These are phyloP conservation scores for Xylariaceae sp. DNA, from an alignment of 2,329 filamentous ascomycete genomes.

Conservation along the genomic window DNA sequence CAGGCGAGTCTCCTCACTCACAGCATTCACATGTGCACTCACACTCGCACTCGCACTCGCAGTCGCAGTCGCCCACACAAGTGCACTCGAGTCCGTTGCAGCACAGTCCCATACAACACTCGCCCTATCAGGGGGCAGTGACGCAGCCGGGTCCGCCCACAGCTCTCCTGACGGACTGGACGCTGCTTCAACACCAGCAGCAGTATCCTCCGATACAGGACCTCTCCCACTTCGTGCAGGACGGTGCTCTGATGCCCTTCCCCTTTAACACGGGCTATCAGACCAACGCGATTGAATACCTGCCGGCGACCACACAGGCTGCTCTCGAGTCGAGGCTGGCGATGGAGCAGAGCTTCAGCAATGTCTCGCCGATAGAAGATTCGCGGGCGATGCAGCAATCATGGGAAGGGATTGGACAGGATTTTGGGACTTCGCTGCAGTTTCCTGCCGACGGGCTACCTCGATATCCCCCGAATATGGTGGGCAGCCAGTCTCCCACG, in stretches of 20 bases:
- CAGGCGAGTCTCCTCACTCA: conserved; percentile 44
- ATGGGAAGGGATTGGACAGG: conserved; percentile 68
- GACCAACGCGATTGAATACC: conserved; percentile 54
- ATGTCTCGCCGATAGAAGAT: conserved; percentile 53
- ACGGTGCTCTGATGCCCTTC: conserved; percentile 49
- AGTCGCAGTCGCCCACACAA: conserved; percentile 43
- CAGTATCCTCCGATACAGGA: conserved; percentile 42
- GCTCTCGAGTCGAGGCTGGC: conserved; percentile 55
- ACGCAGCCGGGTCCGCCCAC: conserved; percentile 42
- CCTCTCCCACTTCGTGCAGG: conserved; percentile 50
- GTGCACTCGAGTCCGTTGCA: conserved; percentile 47
- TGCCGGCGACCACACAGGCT: conserved; percentile 57
- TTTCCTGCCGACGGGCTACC: conserved; percentile 38
- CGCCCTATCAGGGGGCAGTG: conserved; percentile 45
- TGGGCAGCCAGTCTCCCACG: conserved; percentile 63
- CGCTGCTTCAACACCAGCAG: conserved; percentile 51
- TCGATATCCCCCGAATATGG: conserved; percentile 37
- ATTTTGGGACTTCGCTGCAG: conserved; percentile 63
- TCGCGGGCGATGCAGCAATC: conserved; percentile 48
- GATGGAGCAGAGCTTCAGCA: conserved; percentile 58
- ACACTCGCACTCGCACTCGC: conserved; percentile 35
- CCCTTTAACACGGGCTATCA: conserved; percentile 47
- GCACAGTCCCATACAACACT: too few relatives aligned
- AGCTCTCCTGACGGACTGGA: conserved; percentile 54
- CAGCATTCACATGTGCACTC: conserved; percentile 24